Evolutionary conservation across 176 grass and related monocot species (phyloP).

Genomic region (Hordeum marinum): DNA sequence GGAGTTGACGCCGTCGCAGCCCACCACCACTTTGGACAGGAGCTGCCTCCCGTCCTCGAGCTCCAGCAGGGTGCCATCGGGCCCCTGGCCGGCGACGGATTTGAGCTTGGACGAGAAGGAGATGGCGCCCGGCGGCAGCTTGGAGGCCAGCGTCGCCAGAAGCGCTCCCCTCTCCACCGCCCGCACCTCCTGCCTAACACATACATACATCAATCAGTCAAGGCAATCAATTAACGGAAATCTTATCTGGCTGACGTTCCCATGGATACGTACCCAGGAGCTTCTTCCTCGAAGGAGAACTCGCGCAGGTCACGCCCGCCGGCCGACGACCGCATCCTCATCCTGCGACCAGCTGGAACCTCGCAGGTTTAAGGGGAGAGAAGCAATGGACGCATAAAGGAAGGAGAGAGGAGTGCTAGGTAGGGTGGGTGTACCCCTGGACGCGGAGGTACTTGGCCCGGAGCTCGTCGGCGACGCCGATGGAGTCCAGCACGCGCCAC

Average conservation of each 20-base stretch:
- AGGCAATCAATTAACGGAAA: not conserved
- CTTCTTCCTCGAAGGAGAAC: constrained; percentile 83
- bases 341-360: constrained; percentile 61
- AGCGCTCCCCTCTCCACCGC: constrained; percentile 74
- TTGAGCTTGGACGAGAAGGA: constrained; percentile 74
- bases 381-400: not conserved
- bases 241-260: no score
- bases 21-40: constrained; percentile 68
- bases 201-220: not conserved
- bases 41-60: constrained; percentile 61
- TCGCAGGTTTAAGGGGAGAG: not conserved
- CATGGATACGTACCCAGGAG: constrained; percentile 50
- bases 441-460: constrained; percentile 61
- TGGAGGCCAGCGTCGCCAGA: constrained; percentile 67
- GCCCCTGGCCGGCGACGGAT: constrained; percentile 51
- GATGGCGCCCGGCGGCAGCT: constrained; percentile 54
- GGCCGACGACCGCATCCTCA: constrained; percentile 75
- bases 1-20: constrained; percentile 81
- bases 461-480: constrained; percentile 89
- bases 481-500: constrained; percentile 78
- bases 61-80: constrained; percentile 62
- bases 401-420: not conserved
- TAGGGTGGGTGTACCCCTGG: constrained; percentile 47
- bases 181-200: constrained; percentile 68
- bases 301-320: constrained; percentile 64